These are phyloP conservation scores for Canna indica DNA, from an alignment of 176 grass and related monocot species.

Conservation along the genomic window DNA sequence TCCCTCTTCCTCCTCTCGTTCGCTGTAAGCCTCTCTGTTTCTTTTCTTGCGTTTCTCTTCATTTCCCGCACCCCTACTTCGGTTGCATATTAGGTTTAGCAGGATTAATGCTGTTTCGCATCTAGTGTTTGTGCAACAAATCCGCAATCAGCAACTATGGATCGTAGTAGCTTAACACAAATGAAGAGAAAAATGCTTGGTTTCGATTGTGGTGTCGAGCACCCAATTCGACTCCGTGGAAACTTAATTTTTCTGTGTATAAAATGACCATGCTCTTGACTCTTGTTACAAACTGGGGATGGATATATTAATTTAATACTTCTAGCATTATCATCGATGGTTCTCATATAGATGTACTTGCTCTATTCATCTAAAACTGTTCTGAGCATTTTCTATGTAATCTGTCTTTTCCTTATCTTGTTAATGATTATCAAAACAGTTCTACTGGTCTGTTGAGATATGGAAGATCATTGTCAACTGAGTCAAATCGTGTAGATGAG, in stretches of 20 bases:
- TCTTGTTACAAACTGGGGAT: too few relatives aligned
- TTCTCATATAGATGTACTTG: not conserved
- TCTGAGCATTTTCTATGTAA: not conserved
- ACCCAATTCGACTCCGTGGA: too few relatives aligned
- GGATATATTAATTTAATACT: too few relatives aligned
- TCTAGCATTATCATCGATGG: too few relatives aligned
- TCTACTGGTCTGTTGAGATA: constrained; percentile 31
- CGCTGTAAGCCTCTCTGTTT: not conserved
- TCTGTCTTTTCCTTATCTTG: not conserved
- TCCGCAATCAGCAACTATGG: not conserved
- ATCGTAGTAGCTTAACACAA: not conserved
- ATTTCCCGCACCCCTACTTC: not conserved
- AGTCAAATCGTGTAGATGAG: constrained; percentile 38
- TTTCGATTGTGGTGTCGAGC: too few relatives aligned
- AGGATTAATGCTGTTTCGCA: not conserved
- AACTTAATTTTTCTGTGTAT: too few relatives aligned
- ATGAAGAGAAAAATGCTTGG: not conserved
- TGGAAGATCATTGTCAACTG: constrained; percentile 39
- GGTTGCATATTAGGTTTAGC: not conserved
- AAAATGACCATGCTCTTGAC: too few relatives aligned
- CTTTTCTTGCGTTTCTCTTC: too few relatives aligned
- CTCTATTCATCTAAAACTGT: not conserved
- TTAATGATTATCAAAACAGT: constrained; percentile 13
- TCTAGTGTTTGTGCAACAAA: not conserved
- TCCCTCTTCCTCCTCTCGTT: not conserved